phyloP scores from a whole-genome alignment of 768 basidiomycete species.

The Coprinellus aureogranulatus region DNA sequence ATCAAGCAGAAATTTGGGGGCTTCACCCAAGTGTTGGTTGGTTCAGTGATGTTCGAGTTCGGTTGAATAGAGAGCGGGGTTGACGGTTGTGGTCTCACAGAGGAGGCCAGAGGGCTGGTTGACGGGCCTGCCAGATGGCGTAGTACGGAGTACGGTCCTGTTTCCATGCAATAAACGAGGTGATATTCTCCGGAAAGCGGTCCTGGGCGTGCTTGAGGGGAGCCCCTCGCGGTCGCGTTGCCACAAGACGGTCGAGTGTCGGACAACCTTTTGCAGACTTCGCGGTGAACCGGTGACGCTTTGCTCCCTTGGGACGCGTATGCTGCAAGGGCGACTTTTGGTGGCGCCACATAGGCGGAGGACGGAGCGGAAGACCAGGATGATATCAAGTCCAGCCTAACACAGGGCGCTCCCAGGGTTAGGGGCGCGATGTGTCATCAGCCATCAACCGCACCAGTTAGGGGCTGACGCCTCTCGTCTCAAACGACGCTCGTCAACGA shows the following conservation, averaged over 20 bases:
- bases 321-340: no score
- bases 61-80: conserved; percentile 79
- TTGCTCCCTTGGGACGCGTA: no score
- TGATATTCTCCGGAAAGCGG: conserved; percentile 75
- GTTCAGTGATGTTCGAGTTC: conserved; percentile 96
- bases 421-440: no score
- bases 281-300: no score
- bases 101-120: conserved; percentile 31
- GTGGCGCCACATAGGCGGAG: no score
- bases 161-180: conserved; percentile 58
- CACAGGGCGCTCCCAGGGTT: no score
- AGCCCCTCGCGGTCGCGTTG: conserved; percentile 74
- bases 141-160: no score
- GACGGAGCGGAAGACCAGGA: no score
- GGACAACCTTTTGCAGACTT: conserved; percentile 58
- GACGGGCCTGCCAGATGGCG: conserved; percentile 29
- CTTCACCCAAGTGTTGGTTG: conserved; percentile 82
- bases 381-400: no score
- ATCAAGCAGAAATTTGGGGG: conserved; percentile 86
- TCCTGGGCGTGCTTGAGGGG: conserved; percentile 83
- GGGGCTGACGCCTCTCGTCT: no score
- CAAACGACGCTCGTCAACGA: no score
- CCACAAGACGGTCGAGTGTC: conserved; percentile 71
- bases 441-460: no score
- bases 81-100: conserved; percentile 65